Evolutionary conservation across 139 green algal species (phyloP).

Genomic region (Tetraselmis chui): DNA sequence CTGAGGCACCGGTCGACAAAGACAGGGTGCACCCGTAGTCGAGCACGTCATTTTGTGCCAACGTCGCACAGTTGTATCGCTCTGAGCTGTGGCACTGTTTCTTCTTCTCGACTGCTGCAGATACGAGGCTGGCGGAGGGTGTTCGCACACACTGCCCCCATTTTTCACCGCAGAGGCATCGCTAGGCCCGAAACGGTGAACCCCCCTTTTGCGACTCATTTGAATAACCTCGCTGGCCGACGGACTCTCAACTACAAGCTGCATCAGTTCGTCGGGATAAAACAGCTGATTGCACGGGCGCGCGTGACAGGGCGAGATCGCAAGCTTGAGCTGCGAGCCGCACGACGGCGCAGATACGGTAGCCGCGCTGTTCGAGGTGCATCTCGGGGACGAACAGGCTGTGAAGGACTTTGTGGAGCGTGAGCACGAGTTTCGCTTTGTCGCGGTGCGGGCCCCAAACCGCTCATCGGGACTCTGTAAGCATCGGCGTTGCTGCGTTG

Average conservation of each 20-base stretch:
- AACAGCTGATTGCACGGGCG: background rate
- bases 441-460: slow-evolving; percentile 38
- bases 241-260: background rate
- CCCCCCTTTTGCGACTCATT: no score
- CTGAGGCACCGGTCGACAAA: background rate
- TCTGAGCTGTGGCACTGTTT: background rate
- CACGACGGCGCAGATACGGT: slow-evolving; percentile 34
- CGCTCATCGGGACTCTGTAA: no score
- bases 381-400: background rate
- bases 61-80: background rate
- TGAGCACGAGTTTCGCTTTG: slow-evolving; percentile 87
- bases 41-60: background rate
- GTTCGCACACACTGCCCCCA: slow-evolving; percentile 75
- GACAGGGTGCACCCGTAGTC: background rate
- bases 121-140: slow-evolving; percentile 69
- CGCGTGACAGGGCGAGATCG: slow-evolving; percentile 46
- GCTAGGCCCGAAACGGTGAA: slow-evolving; percentile 57
- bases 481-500: no score
- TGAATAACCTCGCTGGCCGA: no score
- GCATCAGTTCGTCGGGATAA: background rate
- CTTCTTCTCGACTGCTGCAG: slow-evolving; percentile 7
- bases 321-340: slow-evolving; percentile 61
- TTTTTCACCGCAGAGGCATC: slow-evolving; percentile 82
- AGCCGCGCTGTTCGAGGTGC: slow-evolving; percentile 69
- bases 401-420: slow-evolving; percentile 56